Base-by-base conservation (phyloP, 345 rosid species). In the Boechera stricta region DNA sequence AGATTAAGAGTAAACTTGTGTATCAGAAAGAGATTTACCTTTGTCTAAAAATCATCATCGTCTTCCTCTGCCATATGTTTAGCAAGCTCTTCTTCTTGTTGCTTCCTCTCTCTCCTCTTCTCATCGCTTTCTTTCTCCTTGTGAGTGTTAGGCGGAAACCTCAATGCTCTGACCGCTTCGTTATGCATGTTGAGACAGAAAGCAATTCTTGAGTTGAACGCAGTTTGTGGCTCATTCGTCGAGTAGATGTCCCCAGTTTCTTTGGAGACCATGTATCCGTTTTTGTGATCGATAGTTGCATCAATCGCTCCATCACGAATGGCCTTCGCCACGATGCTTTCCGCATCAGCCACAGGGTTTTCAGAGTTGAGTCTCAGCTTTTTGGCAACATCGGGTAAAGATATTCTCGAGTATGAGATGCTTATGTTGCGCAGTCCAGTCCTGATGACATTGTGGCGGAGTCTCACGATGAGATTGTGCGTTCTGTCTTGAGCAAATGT, bases 131-230 rank as follows among this genome's bases (percentile, higher is more conserved):
- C 98, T 69, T 90, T 92, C 89, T 89, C 98, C 84, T 89, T 90
- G 81, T 87, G 94, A 1, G 98, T 86, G 62, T 89, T 86, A 1
- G 97, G 94, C 7, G 97, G 95, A 76, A 83, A 90, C 61, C 90
- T 79, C 77, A 89, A 82, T 2, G 98, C 98, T 56, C 90, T 81
- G 1, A 89, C 88, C 5, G 98, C 96, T 73, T 89, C 97, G 21
- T 94, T 94, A 71, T 94, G 92, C 97, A 89, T 92, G 84, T 89
- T 89, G 52, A 94, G 94, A 58, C 96, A 94, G 82, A 90, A 92
- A 1, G 97, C 90, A 10, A 92, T 90, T 77, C 97, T 87, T 0
- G 96, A 94, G 84, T 92, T 88, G 35, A 94, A 94, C 15, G 94
- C 98, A 4, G 80, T 75, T 67, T 92, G 98, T 49, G 98, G 98